Evolutionary conservation across 2,329 filamentous ascomycete genomes (phyloP).

Genomic region (Madurella fahalii): DNA sequence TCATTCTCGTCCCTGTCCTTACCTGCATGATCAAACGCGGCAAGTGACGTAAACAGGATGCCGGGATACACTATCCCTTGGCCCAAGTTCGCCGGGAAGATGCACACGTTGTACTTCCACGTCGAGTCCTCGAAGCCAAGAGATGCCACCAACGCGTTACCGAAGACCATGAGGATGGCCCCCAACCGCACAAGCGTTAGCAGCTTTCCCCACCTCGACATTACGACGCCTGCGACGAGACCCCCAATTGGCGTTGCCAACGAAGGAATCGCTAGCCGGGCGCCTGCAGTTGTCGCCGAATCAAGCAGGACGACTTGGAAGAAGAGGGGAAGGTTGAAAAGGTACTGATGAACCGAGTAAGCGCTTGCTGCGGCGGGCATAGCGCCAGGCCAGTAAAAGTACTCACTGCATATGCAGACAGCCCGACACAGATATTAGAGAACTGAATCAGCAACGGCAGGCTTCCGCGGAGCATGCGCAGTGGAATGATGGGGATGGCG

Average conservation of each 20-base stretch:
- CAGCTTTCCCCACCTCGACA: conserved; percentile 53
- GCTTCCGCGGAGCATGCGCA: conserved; percentile 53
- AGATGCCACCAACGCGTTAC: conserved; percentile 49
- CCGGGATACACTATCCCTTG: conserved; percentile 57
- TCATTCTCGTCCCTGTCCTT: conserved; percentile 22
- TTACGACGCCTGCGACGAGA: conserved; percentile 53
- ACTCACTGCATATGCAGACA: conserved; percentile 59
- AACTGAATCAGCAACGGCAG: conserved; percentile 53
- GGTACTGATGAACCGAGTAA: conserved; percentile 39
- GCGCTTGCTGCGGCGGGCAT: no score
- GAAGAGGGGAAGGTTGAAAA: conserved; percentile 68
- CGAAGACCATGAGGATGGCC: conserved; percentile 48
- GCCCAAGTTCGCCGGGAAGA: conserved; percentile 56
- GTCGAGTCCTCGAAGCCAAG: conserved; percentile 46
- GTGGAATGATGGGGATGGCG: conserved; percentile 51
- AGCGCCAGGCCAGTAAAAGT: no score
- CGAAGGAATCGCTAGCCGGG: conserved; percentile 60
- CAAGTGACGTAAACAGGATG: conserved; percentile 58
- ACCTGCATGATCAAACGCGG: conserved; percentile 60
- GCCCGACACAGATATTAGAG: conserved; percentile 57
- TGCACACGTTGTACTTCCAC: conserved; percentile 54
- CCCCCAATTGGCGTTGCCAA: conserved; percentile 56
- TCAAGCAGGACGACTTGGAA: conserved; percentile 65
- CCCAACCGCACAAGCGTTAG: conserved; percentile 50
- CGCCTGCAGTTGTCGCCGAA: conserved; percentile 59